These are phyloP conservation scores for Hortaea sp. DNA, from an alignment of 2,329 filamentous ascomycete genomes.

Conservation along the genomic window DNA sequence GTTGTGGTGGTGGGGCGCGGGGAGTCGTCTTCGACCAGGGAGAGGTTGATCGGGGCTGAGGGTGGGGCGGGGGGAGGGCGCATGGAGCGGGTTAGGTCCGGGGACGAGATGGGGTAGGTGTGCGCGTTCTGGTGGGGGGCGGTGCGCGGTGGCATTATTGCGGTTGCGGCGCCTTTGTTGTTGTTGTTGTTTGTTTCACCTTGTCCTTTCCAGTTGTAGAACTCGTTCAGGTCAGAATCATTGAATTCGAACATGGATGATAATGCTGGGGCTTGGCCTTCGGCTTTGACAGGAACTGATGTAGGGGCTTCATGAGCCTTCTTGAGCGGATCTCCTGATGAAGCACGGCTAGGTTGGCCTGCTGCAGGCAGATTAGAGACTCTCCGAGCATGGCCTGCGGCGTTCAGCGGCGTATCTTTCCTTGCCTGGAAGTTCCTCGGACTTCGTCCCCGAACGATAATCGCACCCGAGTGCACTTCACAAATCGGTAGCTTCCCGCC, in stretches of 20 bases:
- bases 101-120: conserved; percentile 34
- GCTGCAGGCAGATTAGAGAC: conserved; percentile 12
- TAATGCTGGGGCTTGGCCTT: conserved; percentile 28
- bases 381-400: conserved; percentile 68
- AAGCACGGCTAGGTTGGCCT: conserved; percentile 10
- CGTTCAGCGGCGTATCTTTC: conserved; percentile 82
- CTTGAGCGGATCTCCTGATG: conserved; percentile 18
- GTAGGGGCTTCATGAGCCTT: conserved; percentile 20
- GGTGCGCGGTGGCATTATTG: conserved; percentile 28
- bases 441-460: conserved; percentile 87
- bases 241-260: conserved; percentile 28
- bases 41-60: conserved; percentile 42
- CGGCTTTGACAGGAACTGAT: conserved; percentile 20
- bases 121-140: conserved; percentile 10
- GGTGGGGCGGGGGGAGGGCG: conserved; percentile 33
- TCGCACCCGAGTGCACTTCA: conserved; percentile 77
- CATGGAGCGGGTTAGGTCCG: conserved; percentile 37
- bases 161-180: conserved; percentile 29
- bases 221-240: conserved; percentile 32
- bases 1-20: conserved; percentile 24
- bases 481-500: conserved; percentile 73
- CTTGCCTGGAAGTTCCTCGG: conserved; percentile 90
- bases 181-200: neutral
- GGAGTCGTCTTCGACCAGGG: conserved; percentile 45
- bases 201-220: conserved; percentile 33